Evolutionary conservation across 1,284 basidiomycete species (phyloP).

Genomic region (Austroboletus novae-zelandiae): DNA sequence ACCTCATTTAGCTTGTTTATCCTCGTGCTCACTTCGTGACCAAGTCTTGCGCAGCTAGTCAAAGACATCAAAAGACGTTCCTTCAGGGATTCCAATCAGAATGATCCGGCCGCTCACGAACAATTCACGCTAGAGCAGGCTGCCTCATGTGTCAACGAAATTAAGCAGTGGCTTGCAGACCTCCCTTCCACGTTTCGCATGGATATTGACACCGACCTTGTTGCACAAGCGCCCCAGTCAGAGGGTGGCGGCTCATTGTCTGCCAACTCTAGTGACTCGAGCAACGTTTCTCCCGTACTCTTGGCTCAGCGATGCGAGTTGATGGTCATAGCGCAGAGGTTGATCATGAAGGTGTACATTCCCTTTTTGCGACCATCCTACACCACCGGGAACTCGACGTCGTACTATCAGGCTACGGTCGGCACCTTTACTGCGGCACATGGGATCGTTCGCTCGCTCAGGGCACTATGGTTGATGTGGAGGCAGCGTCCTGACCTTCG

Average conservation of each 20-base stretch:
- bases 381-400: conserved; percentile 22
- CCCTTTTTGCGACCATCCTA: conserved; percentile 52
- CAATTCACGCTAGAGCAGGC: conserved; percentile 57
- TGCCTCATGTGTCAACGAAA: conserved; percentile 50
- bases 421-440: conserved; percentile 63
- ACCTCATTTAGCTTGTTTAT: background rate
- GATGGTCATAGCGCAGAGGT: conserved; percentile 53
- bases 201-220: conserved; percentile 33
- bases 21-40: conserved; percentile 6
- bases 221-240: conserved; percentile 8
- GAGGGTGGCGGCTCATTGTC: conserved; percentile 9
- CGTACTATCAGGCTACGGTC: conserved; percentile 48
- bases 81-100: conserved; percentile 36
- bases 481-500: conserved; percentile 26
- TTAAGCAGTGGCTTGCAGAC: conserved; percentile 51
- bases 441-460: conserved; percentile 49
- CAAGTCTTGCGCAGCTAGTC: conserved; percentile 46
- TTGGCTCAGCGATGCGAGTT: conserved; percentile 57
- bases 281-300: conserved; percentile 33
- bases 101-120: conserved; percentile 30
- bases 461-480: conserved; percentile 43
- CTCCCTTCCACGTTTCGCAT: conserved; percentile 46
- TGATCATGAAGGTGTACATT: conserved; percentile 63
- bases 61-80: conserved; percentile 48
- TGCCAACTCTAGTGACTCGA: conserved; percentile 12